Evolutionary conservation across 2,329 filamentous ascomycete species (phyloP).

Genomic region (Fusarium acutatum): DNA sequence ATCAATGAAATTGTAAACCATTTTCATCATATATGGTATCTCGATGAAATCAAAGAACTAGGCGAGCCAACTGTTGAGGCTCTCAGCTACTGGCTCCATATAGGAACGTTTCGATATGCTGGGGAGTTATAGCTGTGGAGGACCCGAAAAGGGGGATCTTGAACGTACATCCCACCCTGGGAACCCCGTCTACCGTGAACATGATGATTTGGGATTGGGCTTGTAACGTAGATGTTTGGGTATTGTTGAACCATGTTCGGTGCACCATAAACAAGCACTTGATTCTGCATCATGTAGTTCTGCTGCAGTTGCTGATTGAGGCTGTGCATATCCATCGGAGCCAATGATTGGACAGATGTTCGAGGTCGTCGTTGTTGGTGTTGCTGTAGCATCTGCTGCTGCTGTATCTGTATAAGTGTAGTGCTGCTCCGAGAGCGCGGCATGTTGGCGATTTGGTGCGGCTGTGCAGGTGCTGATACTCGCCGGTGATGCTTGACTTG

Average conservation of each 20-base stretch:
- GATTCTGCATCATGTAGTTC: constrained; percentile 34
- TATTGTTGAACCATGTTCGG: constrained; percentile 34
- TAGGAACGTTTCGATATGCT: constrained; percentile 62
- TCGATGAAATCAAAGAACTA: constrained; percentile 8
- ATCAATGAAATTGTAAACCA: constrained; percentile 8
- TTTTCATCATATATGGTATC: constrained; percentile 34
- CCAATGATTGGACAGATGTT: constrained; percentile 25
- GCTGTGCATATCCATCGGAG: constrained; percentile 29
- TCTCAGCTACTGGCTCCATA: constrained; percentile 57
- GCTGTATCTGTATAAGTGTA: constrained; percentile 25
- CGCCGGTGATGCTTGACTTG: constrained; percentile 31
- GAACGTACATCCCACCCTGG: constrained; percentile 23
- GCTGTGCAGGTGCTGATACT: constrained; percentile 30
- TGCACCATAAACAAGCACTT: constrained; percentile 24
- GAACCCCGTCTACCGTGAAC: constrained; percentile 23
- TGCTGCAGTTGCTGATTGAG: constrained; percentile 33
- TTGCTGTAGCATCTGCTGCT: constrained; percentile 22
- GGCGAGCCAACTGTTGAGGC: background rate
- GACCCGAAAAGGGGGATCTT: constrained; percentile 57
- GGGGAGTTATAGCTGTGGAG: constrained; percentile 68
- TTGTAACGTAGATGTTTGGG: constrained; percentile 27
- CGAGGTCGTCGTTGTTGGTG: constrained; percentile 14
- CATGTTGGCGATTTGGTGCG: background rate
- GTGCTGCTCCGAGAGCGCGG: constrained; percentile 24
- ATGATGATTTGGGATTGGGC: constrained; percentile 3